phyloP scores from a whole-genome alignment of 805 yeast genomes.

The Clavispora vitiphila region DNA sequence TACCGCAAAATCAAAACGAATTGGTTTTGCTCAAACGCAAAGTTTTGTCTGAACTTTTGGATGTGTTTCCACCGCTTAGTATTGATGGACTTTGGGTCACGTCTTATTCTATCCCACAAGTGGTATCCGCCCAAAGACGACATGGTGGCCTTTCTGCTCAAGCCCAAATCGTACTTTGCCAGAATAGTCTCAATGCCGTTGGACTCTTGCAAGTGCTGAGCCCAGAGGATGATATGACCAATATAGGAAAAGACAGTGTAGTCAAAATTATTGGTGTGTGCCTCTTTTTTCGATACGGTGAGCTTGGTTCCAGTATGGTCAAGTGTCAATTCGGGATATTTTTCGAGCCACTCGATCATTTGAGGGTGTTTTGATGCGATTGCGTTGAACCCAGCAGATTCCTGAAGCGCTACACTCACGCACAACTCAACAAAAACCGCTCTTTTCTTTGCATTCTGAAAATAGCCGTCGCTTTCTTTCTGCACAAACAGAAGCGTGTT shows the following conservation, averaged over 20 bases:
- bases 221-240: slow-evolving; percentile 38
- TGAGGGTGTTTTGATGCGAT: slow-evolving; percentile 21
- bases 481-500: slow-evolving; percentile 23
- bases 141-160: slow-evolving; percentile 14
- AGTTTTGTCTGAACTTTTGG: slow-evolving; percentile 30
- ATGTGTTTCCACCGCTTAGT: slow-evolving; percentile 40
- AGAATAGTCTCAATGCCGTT: slow-evolving; percentile 7
- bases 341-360: slow-evolving; percentile 24
- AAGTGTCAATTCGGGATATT: slow-evolving; percentile 27
- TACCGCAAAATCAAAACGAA: slow-evolving; percentile 33
- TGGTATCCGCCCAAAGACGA: slow-evolving; percentile 34
- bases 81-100: slow-evolving; percentile 28
- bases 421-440: slow-evolving; percentile 26
- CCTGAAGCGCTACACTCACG: slow-evolving; percentile 31
- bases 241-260: slow-evolving; percentile 33
- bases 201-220: slow-evolving; percentile 20
- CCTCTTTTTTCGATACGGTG: slow-evolving; percentile 29
- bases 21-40: slow-evolving; percentile 36
- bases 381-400: slow-evolving; percentile 30
- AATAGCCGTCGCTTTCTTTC: slow-evolving; percentile 21
- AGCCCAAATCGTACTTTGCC: slow-evolving; percentile 17
- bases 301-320: slow-evolving; percentile 28
- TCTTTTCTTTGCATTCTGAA: slow-evolving; percentile 17
- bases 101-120: slow-evolving; percentile 35
- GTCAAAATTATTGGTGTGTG: slow-evolving; percentile 33